Percentiles rank a stretch among this genome's conserved stretches.
phyloP scores from a whole-genome alignment of 306 rosid genomes.

The Quercus mongolica region DNA sequence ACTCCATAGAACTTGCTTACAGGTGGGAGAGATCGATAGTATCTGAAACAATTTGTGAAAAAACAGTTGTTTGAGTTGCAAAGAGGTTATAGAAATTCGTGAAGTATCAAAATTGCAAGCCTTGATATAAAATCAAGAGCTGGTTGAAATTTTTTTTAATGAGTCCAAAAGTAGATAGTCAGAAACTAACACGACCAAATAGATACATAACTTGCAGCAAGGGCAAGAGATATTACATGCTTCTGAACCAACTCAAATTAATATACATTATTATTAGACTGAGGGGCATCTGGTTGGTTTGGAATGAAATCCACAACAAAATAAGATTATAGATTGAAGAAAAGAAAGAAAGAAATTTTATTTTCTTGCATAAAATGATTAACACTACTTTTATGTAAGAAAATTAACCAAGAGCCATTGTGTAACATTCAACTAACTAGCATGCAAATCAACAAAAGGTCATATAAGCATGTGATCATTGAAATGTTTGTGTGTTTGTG shows the following conservation, averaged over 20 bases:
- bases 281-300: not conserved
- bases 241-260: too few species aligned
- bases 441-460: not conserved
- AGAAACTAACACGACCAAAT: not conserved
- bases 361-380: not conserved
- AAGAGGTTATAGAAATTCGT: not conserved
- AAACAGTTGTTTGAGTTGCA: not conserved
- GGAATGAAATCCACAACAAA: not conserved
- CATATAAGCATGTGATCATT: not conserved
- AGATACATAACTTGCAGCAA: not conserved
- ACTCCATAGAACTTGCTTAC: constrained; percentile 74
- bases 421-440: too few species aligned
- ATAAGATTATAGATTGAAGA: not conserved
- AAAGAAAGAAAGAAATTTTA: not conserved
- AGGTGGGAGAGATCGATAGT: constrained; percentile 64
- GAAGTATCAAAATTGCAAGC: not conserved
- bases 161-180: not conserved
- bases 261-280: too few species aligned
- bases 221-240: too few species aligned
- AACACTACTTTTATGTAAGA: not conserved
- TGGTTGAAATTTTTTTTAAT: too few species aligned
- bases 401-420: not conserved
- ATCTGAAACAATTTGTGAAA: constrained; percentile 34
- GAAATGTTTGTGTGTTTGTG: not conserved
- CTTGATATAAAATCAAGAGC: not conserved